These are phyloP conservation scores for Pseudofabraea citricarpa DNA, from an alignment of 2,329 filamentous ascomycete genomes.

Conservation along the genomic window DNA sequence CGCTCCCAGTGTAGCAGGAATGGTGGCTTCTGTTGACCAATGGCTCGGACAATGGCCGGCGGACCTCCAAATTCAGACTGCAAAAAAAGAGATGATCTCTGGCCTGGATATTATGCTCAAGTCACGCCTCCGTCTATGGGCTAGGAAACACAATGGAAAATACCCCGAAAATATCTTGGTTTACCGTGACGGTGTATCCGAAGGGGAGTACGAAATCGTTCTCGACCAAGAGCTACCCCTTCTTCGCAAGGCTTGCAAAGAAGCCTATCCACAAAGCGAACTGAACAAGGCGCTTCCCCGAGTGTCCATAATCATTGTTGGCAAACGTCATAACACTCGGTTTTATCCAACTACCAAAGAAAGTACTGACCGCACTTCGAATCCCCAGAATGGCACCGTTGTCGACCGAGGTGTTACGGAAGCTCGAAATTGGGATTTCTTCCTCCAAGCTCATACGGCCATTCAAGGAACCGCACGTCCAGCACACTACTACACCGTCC, in stretches of 20 bases:
- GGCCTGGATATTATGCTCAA: conserved; percentile 56
- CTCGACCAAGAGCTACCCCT: conserved; percentile 60
- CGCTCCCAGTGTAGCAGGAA: conserved; percentile 70
- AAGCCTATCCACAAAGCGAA: conserved; percentile 45
- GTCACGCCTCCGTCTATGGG: conserved; percentile 63
- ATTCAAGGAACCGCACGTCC: conserved; percentile 78
- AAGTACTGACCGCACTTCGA: conserved; percentile 51
- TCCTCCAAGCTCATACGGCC: conserved; percentile 73
- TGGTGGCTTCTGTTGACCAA: conserved; percentile 69
- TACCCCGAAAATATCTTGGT: conserved; percentile 71
- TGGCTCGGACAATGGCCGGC: conserved; percentile 73
- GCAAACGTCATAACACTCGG: conserved; percentile 81
- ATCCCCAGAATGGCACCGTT: conserved; percentile 68
- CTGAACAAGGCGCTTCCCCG: conserved; percentile 47
- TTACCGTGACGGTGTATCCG: conserved; percentile 83
- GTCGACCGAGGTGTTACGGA: conserved; percentile 79
- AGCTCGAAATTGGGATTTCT: conserved; percentile 75
- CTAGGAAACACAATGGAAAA: conserved; percentile 28
- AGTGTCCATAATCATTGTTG: conserved; percentile 70
- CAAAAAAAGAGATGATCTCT: conserved; percentile 58
- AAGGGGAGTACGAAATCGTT: conserved; percentile 71
- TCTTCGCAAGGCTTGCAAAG: conserved; percentile 58
- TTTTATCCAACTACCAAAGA: conserved; percentile 65
- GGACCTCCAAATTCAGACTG: conserved; percentile 58
- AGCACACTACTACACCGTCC: conserved; percentile 71